These are phyloP conservation scores for Xylaria sp. DNA, from an alignment of 2,329 filamentous ascomycete genomes.

Conservation along the genomic window DNA sequence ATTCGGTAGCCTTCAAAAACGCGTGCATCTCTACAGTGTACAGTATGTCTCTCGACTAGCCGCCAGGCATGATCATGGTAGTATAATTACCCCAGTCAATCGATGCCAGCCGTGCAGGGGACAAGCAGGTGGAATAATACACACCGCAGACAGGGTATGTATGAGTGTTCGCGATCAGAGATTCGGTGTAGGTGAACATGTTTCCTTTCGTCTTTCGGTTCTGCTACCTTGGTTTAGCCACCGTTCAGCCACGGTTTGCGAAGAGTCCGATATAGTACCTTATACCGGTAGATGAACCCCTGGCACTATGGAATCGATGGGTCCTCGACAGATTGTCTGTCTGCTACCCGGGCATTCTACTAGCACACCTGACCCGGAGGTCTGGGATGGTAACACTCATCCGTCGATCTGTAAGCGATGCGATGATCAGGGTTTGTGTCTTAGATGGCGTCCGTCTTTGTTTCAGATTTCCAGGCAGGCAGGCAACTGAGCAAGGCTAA, in stretches of 20 bases:
- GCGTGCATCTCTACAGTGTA: neutral
- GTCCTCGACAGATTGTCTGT: constrained; percentile 17
- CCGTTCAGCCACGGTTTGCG: neutral
- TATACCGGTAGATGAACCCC: too few relatives aligned
- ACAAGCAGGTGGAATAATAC: constrained; percentile 17
- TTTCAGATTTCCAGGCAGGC: constrained; percentile 36
- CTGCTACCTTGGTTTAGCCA: neutral
- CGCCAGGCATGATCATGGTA: neutral
- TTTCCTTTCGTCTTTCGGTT: neutral
- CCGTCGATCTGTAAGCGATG: constrained; percentile 42
- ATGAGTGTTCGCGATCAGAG: constrained; percentile 7
- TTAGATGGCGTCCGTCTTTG: constrained; percentile 25
- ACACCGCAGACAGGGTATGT: neutral
- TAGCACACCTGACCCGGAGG: constrained; percentile 30
- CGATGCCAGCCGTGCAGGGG: constrained; percentile 35
- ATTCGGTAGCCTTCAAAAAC: neutral
- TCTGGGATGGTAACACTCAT: constrained; percentile 41
- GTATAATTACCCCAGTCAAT: constrained; percentile 25
- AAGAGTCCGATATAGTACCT: too few relatives aligned
- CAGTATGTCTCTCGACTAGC: constrained; percentile 16
- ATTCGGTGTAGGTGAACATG: constrained; percentile 8
- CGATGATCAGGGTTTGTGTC: constrained; percentile 28
- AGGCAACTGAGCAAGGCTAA: constrained; percentile 18
- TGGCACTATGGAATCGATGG: constrained; percentile 3
- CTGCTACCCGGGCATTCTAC: constrained; percentile 28